A percentile compares a stretch with the other conserved stretches of the same genome.
Conservation (phyloP, 257 asterid genomes). For the Solanum bukasovii region DNA sequence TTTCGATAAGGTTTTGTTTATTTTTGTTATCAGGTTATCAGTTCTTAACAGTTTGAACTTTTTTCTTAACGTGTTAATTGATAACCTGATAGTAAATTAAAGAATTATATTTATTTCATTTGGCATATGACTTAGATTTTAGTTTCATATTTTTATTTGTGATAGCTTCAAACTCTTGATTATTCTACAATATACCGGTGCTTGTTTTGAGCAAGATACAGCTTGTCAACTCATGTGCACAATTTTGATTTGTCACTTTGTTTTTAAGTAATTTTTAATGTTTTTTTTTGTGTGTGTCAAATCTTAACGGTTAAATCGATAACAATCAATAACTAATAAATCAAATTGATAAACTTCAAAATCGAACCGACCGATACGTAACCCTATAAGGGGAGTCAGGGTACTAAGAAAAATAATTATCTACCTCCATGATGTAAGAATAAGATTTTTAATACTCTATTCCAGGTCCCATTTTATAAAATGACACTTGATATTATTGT, state of each 20-base stretch:
- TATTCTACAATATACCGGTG: background rate
- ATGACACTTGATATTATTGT: background rate
- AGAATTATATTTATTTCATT: background rate
- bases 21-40: too few relatives aligned
- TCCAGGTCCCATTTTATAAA: fast-evolving
- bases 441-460: background rate
- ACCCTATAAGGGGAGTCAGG: background rate
- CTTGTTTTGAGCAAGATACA: background rate
- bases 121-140: background rate
- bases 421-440: background rate
- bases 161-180: background rate
- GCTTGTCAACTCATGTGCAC: background rate
- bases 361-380: too few relatives aligned
- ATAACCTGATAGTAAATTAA: background rate
- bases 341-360: background rate
- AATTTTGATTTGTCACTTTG: background rate
- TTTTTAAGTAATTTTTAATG: too few relatives aligned
- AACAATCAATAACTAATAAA: too few relatives aligned
- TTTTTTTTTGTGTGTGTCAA: background rate
- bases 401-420: background rate
- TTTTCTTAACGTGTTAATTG: background rate
- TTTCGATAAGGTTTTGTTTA: too few relatives aligned
- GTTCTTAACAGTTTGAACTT: too few relatives aligned
- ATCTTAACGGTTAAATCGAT: too few relatives aligned
- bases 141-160: too few relatives aligned